These are phyloP conservation scores for Botrytis deweyae DNA, from an alignment of 2,329 filamentous ascomycete species.

Conservation along the genomic window DNA sequence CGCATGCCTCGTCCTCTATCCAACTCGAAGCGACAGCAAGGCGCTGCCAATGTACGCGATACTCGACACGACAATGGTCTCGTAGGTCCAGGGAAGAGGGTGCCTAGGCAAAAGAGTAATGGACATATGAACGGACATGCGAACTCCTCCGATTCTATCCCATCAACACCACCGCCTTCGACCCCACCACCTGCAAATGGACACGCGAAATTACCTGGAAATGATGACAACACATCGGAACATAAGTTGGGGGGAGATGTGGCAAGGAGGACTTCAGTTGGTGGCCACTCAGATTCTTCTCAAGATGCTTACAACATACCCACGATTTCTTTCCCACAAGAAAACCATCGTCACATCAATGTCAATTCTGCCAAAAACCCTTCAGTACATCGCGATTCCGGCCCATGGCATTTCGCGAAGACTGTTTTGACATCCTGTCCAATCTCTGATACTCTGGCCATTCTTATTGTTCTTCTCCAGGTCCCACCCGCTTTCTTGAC, in stretches of 20 bases:
- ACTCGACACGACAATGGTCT: conserved; percentile 84
- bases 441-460: conserved; percentile 91
- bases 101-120: conserved; percentile 53
- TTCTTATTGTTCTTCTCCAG: conserved; percentile 92
- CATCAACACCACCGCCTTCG: conserved; percentile 42
- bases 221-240: conserved; percentile 32
- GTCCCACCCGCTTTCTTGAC: conserved; percentile 85
- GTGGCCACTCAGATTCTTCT: conserved; percentile 55
- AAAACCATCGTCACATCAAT: conserved; percentile 64
- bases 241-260: conserved; percentile 42
- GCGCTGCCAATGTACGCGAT: conserved; percentile 63
- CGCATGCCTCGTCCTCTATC: conserved; percentile 40
- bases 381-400: conserved; percentile 67
- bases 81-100: conserved; percentile 72
- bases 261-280: conserved; percentile 50
- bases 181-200: conserved; percentile 43
- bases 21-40: conserved; percentile 40
- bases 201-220: conserved; percentile 33
- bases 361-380: conserved; percentile 67
- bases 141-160: conserved; percentile 40
- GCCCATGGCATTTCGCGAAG: conserved; percentile 72
- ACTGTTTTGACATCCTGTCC: conserved; percentile 89
- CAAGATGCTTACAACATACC: conserved; percentile 48
- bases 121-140: conserved; percentile 52
- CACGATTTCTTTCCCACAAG: conserved; percentile 45